Evolutionary conservation across 2,329 filamentous ascomycete genomes (phyloP), one percentile per base, ranked within the genome.

Genomic region (Penicillium sp.): DNA sequence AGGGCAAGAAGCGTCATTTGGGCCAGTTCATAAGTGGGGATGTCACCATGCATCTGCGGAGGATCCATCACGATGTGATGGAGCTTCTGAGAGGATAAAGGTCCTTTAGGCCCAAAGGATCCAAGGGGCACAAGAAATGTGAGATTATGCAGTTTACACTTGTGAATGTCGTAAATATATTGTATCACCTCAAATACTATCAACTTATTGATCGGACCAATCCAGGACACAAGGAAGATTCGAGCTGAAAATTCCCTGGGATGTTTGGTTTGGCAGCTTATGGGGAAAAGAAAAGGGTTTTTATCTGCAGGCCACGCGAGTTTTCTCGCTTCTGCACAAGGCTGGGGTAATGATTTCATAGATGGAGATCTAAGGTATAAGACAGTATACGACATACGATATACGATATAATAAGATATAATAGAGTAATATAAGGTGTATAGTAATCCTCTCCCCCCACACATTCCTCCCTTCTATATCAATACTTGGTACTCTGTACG

Each of bases 21-120:
- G 66, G 50, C 66, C 62, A 64, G 60, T 67, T 69, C 58, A 60
- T 50, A 64, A 70, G 62, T 68, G 63, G 67, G 61, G 67, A 10
- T 62, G 64, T 63, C 65, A 60, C 45, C 47, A 63, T 68, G 65
- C 67, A 65, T 64, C 57, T 57, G 47, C 51, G 56, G 64, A 58
- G 59, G 56, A 62, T 64, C 63, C 62, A 66, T 63, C 61, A 63
- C 64, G 62, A 60, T 57, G 60, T 57, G 56, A 51, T 47, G 57
- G 54, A 36, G 49, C 45, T 58, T 46, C 50, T 57, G 55, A 58
- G 57, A 40, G 49, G 52, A 53, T 31, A 51, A 53, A 56, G 55
- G 47, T 52, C 41, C 43, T 44, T 25, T 22, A 14, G 17, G 30
- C 19, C 35, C 42, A 42, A 38, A 35, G 33, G 25, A 41, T 41